Percentiles rank a stretch among this genome's conserved stretches.
These are phyloP conservation scores for Cryptococcus sp. DNA, from an alignment of 1,284 basidiomycete genomes.

Conservation along the genomic window DNA sequence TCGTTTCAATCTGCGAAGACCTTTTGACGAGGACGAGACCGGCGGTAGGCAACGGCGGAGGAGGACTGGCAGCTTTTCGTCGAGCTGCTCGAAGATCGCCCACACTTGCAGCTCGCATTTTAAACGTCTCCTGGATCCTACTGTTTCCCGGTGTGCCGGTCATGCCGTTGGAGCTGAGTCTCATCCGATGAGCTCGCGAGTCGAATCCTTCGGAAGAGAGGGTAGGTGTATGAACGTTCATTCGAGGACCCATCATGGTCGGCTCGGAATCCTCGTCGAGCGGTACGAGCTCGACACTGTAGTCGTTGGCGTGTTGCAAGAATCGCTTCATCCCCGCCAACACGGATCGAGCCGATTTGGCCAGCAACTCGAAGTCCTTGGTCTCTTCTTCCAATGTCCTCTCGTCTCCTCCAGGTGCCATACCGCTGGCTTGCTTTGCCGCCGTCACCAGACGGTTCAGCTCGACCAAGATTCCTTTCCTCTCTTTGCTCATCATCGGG, in stretches of 20 bases:
- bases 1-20: constrained; percentile 12
- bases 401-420: constrained; percentile 21
- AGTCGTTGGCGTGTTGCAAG: constrained; percentile 65
- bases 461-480: constrained; percentile 74
- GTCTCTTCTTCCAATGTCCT: constrained; percentile 18
- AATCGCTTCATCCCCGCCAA: constrained; percentile 48
- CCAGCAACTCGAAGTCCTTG: constrained; percentile 44
- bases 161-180: not conserved
- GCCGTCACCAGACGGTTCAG: constrained; percentile 79
- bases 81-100: constrained; percentile 52
- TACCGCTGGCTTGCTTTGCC: constrained; percentile 65
- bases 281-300: constrained; percentile 42
- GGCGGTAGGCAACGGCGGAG: constrained; percentile 27
- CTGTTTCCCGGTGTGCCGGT: not conserved
- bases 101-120: constrained; percentile 51
- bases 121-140: constrained; percentile 30
- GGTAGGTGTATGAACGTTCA: not conserved
- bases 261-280: not conserved
- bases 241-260: constrained; percentile 32
- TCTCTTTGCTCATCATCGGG: constrained; percentile 64
- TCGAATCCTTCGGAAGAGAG: too few relatives aligned
- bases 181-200: too few relatives aligned
- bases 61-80: constrained; percentile 35
- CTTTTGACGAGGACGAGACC: not conserved
- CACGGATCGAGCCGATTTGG: constrained; percentile 47